phyloP scores from a whole-genome alignment of 805 yeast genomes.

The Hyphopichia homilentoma region DNA sequence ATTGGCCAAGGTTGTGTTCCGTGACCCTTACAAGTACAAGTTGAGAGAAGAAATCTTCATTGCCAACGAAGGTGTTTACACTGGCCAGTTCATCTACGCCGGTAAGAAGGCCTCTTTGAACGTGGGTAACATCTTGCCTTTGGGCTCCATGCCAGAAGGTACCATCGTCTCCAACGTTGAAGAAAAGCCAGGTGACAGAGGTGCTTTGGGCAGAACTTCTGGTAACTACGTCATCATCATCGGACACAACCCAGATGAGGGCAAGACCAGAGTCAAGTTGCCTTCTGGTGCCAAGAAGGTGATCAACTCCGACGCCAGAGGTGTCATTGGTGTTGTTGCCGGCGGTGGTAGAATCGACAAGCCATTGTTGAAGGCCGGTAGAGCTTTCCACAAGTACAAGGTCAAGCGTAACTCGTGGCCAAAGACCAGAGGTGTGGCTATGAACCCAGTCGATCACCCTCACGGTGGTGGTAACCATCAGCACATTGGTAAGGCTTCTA shows the following conservation, averaged over 20 bases:
- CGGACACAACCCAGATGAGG: slow-evolving; percentile 99
- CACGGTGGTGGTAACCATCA: slow-evolving; percentile 98
- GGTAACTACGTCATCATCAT: slow-evolving; percentile 99
- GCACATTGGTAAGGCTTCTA: slow-evolving; percentile 99
- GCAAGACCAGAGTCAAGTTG: slow-evolving; percentile 98
- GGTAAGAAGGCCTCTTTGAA: slow-evolving; percentile 98
- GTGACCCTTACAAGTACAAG: slow-evolving; percentile 99
- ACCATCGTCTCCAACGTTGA: slow-evolving; percentile 97
- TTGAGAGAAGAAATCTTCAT: slow-evolving; percentile 97
- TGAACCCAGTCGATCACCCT: slow-evolving; percentile 99
- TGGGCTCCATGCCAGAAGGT: slow-evolving; percentile 98
- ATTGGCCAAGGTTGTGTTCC: slow-evolving; percentile 97
- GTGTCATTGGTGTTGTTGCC: slow-evolving; percentile 99
- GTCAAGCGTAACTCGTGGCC: slow-evolving; percentile 99
- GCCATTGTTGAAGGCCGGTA: slow-evolving; percentile 99
- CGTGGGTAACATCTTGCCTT: slow-evolving; percentile 96
- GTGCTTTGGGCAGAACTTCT: slow-evolving; percentile 99
- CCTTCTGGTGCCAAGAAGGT: slow-evolving; percentile 99
- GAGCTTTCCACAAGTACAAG: slow-evolving; percentile 99
- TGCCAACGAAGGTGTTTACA: slow-evolving; percentile 99
- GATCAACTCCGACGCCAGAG: slow-evolving; percentile 94
- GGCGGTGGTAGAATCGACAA: slow-evolving; percentile 99
- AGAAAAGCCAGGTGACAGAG: slow-evolving; percentile 99
- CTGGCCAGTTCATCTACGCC: slow-evolving; percentile 98
- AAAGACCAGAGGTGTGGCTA: slow-evolving; percentile 99